Conservation (phyloP, 805 yeast genomes). For the Candida odintsovae region DNA sequence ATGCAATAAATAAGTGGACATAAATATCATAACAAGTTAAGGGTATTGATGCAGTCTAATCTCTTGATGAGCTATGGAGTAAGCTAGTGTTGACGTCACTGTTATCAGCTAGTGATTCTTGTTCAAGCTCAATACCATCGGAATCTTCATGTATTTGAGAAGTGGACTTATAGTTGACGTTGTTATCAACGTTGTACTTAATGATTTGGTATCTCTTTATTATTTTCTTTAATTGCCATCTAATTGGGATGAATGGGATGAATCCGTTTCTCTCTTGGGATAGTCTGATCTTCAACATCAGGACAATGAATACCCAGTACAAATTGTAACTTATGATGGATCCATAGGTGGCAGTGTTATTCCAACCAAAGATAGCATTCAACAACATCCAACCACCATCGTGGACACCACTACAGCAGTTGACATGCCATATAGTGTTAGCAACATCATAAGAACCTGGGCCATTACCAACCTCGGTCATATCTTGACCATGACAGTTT, state of each 20-base stretch:
- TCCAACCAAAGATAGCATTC: constrained; percentile 90
- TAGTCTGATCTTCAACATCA: constrained; percentile 40
- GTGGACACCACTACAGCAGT: constrained; percentile 86
- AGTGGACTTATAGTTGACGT: constrained; percentile 23
- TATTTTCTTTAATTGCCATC: constrained; percentile 55
- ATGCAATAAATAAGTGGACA: not conserved
- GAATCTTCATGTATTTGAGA: constrained; percentile 7
- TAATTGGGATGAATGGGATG: constrained; percentile 56
- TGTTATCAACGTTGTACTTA: constrained; percentile 28
- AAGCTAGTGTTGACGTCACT: constrained; percentile 18
- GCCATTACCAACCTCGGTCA: constrained; percentile 84
- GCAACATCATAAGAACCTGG: constrained; percentile 87
- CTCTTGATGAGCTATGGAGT: constrained; percentile 10
- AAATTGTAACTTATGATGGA: constrained; percentile 67
- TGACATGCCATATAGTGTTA: constrained; percentile 86
- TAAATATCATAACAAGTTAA: not conserved
- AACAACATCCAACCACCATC: constrained; percentile 93
- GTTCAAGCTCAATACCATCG: constrained; percentile 3
- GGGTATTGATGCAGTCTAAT: not conserved
- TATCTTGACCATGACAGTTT: constrained; percentile 74
- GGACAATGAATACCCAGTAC: constrained; percentile 58
- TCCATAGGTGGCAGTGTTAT: constrained; percentile 88
- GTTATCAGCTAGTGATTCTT: constrained; percentile 7
- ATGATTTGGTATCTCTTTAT: constrained; percentile 29
- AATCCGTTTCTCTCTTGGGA: constrained; percentile 54